Base-by-base conservation (phyloP, 2,329 filamentous ascomycete genomes). In the Xylaria digitata region DNA sequence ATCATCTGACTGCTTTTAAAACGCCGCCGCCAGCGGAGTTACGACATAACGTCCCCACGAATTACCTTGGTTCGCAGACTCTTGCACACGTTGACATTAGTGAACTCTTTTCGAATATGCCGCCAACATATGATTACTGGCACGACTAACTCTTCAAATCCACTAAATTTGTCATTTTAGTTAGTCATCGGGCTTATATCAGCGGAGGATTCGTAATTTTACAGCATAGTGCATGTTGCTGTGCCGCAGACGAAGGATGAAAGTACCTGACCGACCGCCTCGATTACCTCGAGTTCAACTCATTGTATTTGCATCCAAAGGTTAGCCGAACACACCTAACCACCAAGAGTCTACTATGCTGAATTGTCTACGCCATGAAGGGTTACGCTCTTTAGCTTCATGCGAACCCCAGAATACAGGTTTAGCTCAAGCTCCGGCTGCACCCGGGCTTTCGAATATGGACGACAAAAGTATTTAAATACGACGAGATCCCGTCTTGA, bases 401-500 rank as follows among this genome's bases (percentile, higher is more conserved):
- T 4, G 32, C 19, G 45, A 50, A 37, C 30, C 6, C 32, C 13
- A 2, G 15, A 9, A 37, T 32, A 19, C 2, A 42, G 55, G 7
- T 46, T 15, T 11, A 48, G 23, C 43, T 48, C 5, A 3, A 58
- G 19, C 19, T 37, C 21, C 7, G n/a, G 21, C 21, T n/a, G 19
- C 17, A 9, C 17, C 45, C 3, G 6, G 8, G 26, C 52, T 54
- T 40, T 43, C 7, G 30, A 23, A 6, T 53, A 11, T 43, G 3
- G 23, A 42, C 13, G 21, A 42, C 30, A 21, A 42, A 55, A 8
- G 21, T 45, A 57, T 63, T 13, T 57, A 50, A 34, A 63, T 8
- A 7, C 5, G 43, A 34, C 34, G 45, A 42, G 11, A 43, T 34
- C 6, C 19, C 30, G 34, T 48, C 34, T 26, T 26, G 15, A 32